Evolutionary conservation across 352 stramenopile species (phyloP), one percentile per base, ranked within the genome.

Genomic region (Phytophthora hibernalis): DNA sequence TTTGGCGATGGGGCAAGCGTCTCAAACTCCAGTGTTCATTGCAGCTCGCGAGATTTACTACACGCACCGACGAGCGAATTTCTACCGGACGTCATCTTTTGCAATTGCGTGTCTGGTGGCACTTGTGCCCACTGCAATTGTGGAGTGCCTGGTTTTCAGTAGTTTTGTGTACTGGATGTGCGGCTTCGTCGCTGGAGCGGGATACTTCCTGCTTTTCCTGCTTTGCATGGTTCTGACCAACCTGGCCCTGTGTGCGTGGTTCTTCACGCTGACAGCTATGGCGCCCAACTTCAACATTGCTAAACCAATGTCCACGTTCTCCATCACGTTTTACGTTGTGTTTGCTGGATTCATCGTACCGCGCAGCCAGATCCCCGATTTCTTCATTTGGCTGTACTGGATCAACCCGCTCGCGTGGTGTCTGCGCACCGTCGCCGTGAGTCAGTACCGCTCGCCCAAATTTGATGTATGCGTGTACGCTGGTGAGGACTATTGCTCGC

Each of bases 111-210:
- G 38, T 26, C 44, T 47, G 1, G 30, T 64, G 2, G 42, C 54
- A n/a, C 54, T 61, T 4, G 45, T 76, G 16, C 54, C 74, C 40
- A 68, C 74, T 51, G 40, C 57, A 65, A 2, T 71, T 7, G 60
- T 78, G 24, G 83, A 92, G 69, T 74, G 69, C 8, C 38, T 90
- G 12, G 56, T 87, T 20, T 94, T 96, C 71, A 82, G 83, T 9
- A 82, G 70, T 4, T 52, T 93, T 31, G 60, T 93, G 7, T 96
- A 96, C 68, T 96, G 78, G 70, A 85, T 93, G 71, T 82, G 88
- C 51, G 87, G 87, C 15, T 80, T 96, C 44, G 58, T 66, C 44
- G 45, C 49, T n/a, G 18, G 54, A 8, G 47, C 24, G 10, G 42
- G 44, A 12, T 47, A 54, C 5, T 63, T 70, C 61, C n/a, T 70